Percentiles rank a stretch among this genome's conserved stretches.
These are phyloP conservation scores for Perkinsus chesapeaki DNA, from an alignment of 169 alveolate species.

Conservation along the genomic window DNA sequence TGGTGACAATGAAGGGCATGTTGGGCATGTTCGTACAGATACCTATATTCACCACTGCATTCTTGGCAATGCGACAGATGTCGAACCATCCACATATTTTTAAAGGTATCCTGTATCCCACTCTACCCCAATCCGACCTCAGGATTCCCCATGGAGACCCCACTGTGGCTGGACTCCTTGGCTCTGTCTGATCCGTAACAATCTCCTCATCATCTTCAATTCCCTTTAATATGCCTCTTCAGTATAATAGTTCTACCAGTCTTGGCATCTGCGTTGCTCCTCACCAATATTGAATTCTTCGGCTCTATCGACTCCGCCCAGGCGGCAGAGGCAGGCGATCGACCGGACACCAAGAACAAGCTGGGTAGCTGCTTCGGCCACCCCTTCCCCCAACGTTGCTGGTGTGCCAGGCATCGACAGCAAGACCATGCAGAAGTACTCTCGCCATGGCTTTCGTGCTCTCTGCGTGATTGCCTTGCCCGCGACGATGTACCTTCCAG, in stretches of 20 bases:
- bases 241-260: background rate
- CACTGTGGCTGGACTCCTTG: background rate
- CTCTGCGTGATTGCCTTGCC: background rate
- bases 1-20: slow-evolving; percentile 3
- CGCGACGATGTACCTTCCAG: background rate
- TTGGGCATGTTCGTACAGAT: background rate
- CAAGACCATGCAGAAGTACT: background rate
- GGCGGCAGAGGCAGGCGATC: background rate
- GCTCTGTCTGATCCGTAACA: background rate
- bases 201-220: background rate
- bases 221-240: background rate
- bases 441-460: background rate
- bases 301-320: background rate
- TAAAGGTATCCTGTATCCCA: background rate
- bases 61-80: background rate
- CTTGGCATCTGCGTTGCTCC: background rate
- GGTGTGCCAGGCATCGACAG: background rate
- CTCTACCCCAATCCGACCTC: no score
- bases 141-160: background rate
- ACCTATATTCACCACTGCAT: background rate
- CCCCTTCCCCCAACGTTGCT: background rate
- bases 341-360: background rate
- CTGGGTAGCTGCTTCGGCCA: background rate
- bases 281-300: background rate
- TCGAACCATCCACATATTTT: background rate